Evolutionary conservation across 2,329 filamentous ascomycete genomes (phyloP).

Genomic region (Neonectria coccinea): DNA sequence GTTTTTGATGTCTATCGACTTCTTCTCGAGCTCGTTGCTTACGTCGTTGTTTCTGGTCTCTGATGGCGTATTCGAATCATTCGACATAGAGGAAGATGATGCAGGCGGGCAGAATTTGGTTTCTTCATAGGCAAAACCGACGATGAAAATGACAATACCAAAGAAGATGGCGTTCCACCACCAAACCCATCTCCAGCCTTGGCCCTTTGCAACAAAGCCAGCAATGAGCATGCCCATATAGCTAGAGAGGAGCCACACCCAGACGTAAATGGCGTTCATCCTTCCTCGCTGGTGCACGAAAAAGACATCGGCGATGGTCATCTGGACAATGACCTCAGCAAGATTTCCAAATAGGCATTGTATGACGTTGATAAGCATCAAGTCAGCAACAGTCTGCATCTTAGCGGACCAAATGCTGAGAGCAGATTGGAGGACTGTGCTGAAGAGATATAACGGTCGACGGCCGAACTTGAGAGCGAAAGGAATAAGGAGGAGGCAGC

Average conservation of each 20-base stretch:
- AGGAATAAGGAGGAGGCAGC: constrained; percentile 57
- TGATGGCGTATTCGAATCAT: background rate
- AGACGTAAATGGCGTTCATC: constrained; percentile 61
- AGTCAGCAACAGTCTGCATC: constrained; percentile 14
- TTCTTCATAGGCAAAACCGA: constrained; percentile 57
- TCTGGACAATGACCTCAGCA: constrained; percentile 58
- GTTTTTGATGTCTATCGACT: constrained; percentile 1
- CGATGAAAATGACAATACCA: constrained; percentile 51
- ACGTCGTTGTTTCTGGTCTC: background rate
- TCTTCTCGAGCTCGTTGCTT: background rate
- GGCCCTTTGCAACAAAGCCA: constrained; percentile 49
- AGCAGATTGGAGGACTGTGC: constrained; percentile 7
- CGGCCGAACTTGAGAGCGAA: constrained; percentile 60
- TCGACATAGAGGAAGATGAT: background rate
- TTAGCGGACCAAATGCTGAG: constrained; percentile 24
- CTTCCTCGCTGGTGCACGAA: constrained; percentile 60
- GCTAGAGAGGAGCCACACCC: constrained; percentile 34
- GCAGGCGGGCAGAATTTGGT: constrained; percentile 43
- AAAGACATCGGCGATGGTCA: constrained; percentile 61
- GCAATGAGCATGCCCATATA: constrained; percentile 55
- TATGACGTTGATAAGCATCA: constrained; percentile 50
- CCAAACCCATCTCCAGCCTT: constrained; percentile 63
- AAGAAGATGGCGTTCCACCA: constrained; percentile 60
- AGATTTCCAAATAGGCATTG: constrained; percentile 44
- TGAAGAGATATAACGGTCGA: constrained; percentile 56